Base-by-base conservation (phyloP, 139 green algal species). In the Axilococcus clingmanii region DNA sequence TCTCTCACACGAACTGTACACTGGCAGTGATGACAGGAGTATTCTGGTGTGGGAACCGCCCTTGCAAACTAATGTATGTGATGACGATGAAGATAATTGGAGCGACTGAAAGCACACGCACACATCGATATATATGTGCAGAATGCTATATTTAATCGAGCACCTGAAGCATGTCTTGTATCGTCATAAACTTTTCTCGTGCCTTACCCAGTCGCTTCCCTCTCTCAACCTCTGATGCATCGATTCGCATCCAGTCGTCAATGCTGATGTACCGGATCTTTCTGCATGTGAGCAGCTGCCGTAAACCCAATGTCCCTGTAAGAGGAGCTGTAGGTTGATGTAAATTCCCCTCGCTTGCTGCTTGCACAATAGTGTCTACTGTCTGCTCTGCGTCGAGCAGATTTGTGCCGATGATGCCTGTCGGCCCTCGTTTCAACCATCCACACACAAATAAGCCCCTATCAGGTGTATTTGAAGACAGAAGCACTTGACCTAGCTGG, bases 401-500 rank as follows among this genome's bases (percentile, higher is more conserved):
- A 56, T 95, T 95, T 25, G 83, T 94, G 25, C 86, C 87, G 22
- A 96, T 94, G 64, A 94, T 94, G 57, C 87, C 87, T 4, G 79
- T 81, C 0, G 87, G 84, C 1, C 87, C 87, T 9, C 87, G 73
- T 67, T 89, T 92, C 1, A 90, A 32, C 87, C 87, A 96, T 19
- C 87, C 87, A 40, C 63, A 75, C 28, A 89, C 84, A 49, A 93
- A 96, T 31, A 94, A 36, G 3, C 85, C 80, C 1, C 62, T 45
- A 2, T 75, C 59, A 11, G 37, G 24, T n/a, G 60, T 16, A 12
- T 35, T 6, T 31, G 11, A 8, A 20, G 6, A 17, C 15, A 27
- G 42, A 11, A 53, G 11, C 25, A 65, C 63, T 59, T 66, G 49
- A 20, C 63, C 63, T 14, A 57, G 40, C 36, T 32, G 57, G 69